Conservation (phyloP, 495 filamentous ascomycete species). For the Penicillium canariense region DNA sequence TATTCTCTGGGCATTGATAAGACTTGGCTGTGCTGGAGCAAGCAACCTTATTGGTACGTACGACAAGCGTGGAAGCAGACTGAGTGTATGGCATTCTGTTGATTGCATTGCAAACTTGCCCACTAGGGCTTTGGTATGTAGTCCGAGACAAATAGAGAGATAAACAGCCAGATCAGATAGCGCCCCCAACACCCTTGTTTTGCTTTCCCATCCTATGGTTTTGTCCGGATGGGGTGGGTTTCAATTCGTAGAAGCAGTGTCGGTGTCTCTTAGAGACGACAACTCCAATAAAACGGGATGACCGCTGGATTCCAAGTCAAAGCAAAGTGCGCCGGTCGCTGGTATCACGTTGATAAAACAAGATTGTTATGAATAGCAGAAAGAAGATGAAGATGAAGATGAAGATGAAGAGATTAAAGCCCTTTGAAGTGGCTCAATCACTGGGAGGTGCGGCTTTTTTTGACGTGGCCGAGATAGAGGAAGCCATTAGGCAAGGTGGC, state of each 20-base stretch:
- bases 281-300: constrained; percentile 4
- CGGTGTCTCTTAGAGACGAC: constrained; percentile 10
- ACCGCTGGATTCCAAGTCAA: constrained; percentile 5
- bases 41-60: background rate
- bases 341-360: constrained; percentile 7
- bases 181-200: constrained; percentile 21
- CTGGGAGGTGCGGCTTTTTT: constrained; percentile 13
- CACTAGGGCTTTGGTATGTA: constrained; percentile 7
- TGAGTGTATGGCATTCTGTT: background rate
- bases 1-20: constrained; percentile 11
- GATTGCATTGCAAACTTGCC: constrained; percentile 13
- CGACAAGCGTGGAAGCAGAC: background rate
- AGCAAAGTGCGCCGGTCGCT: constrained; percentile 20
- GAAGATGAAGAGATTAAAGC: constrained; percentile 2
- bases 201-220: constrained; percentile 12
- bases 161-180: constrained; percentile 14
- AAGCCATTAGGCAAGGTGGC: constrained; percentile 28
- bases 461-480: constrained; percentile 33
- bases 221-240: background rate
- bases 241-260: background rate
- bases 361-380: constrained; percentile 13
- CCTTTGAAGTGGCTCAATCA: constrained; percentile 2
- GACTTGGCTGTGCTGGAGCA: constrained; percentile 8
- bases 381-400: constrained; percentile 13
- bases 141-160: constrained; percentile 10